Evolutionary conservation across 2,329 filamentous ascomycete genomes (phyloP), one percentile per base, ranked within the genome.

Genomic region (Colletotrichum gloeosporioides): DNA sequence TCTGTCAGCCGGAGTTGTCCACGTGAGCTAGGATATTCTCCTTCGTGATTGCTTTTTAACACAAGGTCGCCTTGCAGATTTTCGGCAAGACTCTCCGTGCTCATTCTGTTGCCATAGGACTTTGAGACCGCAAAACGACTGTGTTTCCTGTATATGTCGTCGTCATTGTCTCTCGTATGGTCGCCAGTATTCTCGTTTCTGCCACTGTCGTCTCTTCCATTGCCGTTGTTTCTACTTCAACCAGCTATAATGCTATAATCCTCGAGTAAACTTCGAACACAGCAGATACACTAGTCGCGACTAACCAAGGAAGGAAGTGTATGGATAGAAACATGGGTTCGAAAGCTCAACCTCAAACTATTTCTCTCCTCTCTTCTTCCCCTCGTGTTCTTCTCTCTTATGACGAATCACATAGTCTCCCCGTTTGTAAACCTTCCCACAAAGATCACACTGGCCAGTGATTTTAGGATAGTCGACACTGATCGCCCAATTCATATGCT

Each of bases 221-320:
- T 49, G 5, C 12, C 39, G n/a, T 3, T 49, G 3, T 49, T 49
- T 3, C 39, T 0, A n/a, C 18, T 49, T 4, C 3, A 49, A 7
- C 18, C 18, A 18, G n/a, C 6, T 49, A 18, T n/a, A 12, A 2
- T n/a, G n/a, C n/a, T n/a, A n/a, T n/a, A n/a, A 0, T 18, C 39
- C 9, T 49, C 1, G 9, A 49, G 18, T n/a, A 49, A 3, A 1
- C 6, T 12, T 49, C 9, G 39, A n/a, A n/a, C 39, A 49, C 93
- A 22, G 39, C 0, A 49, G 39, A 49, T 12, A 49, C 9, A 49
- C 1, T n/a, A 4, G 39, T n/a, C 3, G 39, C 18, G 39, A 9
- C 7, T 12, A 2, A 1, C n/a, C 3, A n/a, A 49, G 9, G 9
- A 0, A 6, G 9, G n/a, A n/a, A 49, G 39, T 7, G 18, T 9